Base-by-base conservation (phyloP, 768 basidiomycete genomes). In the Suillus weaverae region DNA sequence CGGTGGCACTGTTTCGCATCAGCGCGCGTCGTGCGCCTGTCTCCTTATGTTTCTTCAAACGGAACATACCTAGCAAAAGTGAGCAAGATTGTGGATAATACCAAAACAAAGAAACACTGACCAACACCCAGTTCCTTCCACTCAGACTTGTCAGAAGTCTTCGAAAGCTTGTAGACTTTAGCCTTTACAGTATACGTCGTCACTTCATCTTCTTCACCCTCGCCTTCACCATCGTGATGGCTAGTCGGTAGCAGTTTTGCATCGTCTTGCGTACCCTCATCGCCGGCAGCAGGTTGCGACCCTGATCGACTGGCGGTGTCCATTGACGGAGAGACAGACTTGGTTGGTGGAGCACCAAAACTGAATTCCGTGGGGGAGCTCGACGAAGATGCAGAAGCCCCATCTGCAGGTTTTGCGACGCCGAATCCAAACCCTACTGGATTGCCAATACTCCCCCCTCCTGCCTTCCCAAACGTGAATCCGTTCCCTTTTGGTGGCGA, bases 151-250 rank as follows among this genome's bases (percentile, higher is more conserved):
- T 82, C 73, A 65, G 84, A 83, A 14, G 80, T 78, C 74, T 85
- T 87, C 65, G 77, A 77, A 72, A 92, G 70, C 71, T 83, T 84
- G 71, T 80, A 91, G 32, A 87, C 86, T 73, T 90, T 92, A 56
- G 85, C 76, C 73, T 81, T 85, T 56, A 85, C 79, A 53, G 79
- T 76, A 73, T 90, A 81, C 35, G 77, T 76, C 4, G 90, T 92
- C 65, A 86, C 86, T 71, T 94, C 92, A 46, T 89, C 83, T 72
- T 94, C 90, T 76, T 94, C 92, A 35, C 92, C 92, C 70, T 88
- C 88, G 13, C 92, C 91, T 65, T 91, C 90, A 61, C 80, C 80
- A 67, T 91, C 90, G 66, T 89, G 86, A 62, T 77, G 75, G n/a
- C 64, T 68, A 11, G 65, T 69, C 22, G 73, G 69, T 2, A 74